phyloP scores from a whole-genome alignment of 2,329 filamentous ascomycete genomes.

The Amauroascus verrucosus region DNA sequence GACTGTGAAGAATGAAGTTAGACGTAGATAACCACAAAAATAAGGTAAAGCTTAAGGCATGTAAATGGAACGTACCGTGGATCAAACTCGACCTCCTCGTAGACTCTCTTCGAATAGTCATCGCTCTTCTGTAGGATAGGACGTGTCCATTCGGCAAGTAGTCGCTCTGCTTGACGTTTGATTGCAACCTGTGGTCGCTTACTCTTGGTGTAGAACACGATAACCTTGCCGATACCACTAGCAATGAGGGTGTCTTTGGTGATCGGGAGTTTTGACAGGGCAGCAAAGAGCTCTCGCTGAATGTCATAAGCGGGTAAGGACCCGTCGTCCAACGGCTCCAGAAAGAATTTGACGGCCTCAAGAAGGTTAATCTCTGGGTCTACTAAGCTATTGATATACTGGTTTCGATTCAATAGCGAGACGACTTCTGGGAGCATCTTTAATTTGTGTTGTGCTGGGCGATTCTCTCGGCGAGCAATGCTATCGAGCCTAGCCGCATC shows the following conservation, averaged over 20 bases:
- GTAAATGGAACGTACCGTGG: slow-evolving; percentile 35
- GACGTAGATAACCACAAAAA: not conserved
- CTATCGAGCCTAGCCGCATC: slow-evolving; percentile 80
- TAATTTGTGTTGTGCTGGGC: slow-evolving; percentile 84
- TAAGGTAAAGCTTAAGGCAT: not conserved
- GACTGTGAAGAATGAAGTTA: not conserved
- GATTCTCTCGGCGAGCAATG: slow-evolving; percentile 62
- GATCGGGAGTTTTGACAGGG: slow-evolving; percentile 69
- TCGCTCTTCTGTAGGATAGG: slow-evolving; percentile 89
- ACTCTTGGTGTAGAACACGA: slow-evolving; percentile 93
- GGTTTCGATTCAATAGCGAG: slow-evolving; percentile 78
- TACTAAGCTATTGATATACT: slow-evolving; percentile 66
- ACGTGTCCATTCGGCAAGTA: slow-evolving; percentile 92
- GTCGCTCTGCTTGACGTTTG: slow-evolving; percentile 83
- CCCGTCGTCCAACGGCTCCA: slow-evolving; percentile 89
- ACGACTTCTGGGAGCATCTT: slow-evolving; percentile 88
- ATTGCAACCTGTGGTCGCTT: slow-evolving; percentile 79
- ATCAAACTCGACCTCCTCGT: slow-evolving; percentile 50
- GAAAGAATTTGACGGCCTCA: slow-evolving; percentile 90
- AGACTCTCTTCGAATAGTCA: slow-evolving; percentile 77
- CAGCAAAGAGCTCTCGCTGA: slow-evolving; percentile 82
- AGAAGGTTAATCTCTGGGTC: slow-evolving; percentile 93
- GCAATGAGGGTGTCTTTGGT: slow-evolving; percentile 83
- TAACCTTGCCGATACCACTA: slow-evolving; percentile 89
- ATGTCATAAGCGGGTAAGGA: slow-evolving; percentile 94